These are phyloP conservation scores for Aspergillus awamori DNA, from an alignment of 2,329 filamentous ascomycete genomes.

Conservation along the genomic window DNA sequence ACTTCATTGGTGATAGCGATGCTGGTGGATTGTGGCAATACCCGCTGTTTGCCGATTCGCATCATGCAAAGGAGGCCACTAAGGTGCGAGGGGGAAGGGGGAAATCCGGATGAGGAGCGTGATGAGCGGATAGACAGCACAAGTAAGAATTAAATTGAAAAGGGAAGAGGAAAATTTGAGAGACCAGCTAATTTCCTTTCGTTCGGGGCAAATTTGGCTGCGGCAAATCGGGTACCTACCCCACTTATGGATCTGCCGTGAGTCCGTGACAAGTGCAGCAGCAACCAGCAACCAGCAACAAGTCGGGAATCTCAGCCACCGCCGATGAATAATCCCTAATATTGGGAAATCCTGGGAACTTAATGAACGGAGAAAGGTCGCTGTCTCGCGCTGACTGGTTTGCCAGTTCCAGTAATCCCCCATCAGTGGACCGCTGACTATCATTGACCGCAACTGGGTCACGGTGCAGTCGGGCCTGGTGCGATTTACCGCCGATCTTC, in stretches of 20 bases:
- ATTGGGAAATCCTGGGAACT: not conserved
- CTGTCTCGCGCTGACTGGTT: not conserved
- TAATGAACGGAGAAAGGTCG: not conserved
- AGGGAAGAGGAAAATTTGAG: not conserved
- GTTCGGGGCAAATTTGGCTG: constrained; percentile 4
- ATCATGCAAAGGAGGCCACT: not conserved
- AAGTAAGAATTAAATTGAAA: not conserved
- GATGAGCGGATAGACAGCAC: not conserved
- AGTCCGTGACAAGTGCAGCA: constrained; percentile 11
- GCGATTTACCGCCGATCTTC: constrained; percentile 11
- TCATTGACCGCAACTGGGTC: constrained; percentile 6
- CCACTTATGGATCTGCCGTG: constrained; percentile 19
- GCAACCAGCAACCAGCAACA: not conserved
- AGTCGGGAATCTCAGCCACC: constrained; percentile 2
- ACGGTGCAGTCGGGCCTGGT: constrained; percentile 8
- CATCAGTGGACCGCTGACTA: constrained; percentile 9
- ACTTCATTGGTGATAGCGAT: constrained; percentile 8
- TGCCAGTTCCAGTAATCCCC: constrained; percentile 4
- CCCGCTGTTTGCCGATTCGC: constrained; percentile 8
- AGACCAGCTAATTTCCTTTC: constrained; percentile 5
- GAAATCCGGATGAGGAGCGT: not conserved
- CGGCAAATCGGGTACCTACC: constrained; percentile 10
- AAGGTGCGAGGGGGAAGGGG: not conserved
- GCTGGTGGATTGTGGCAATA: constrained; percentile 9
- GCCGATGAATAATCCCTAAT: not conserved